A percentile compares a stretch with the other conserved stretches of the same genome.
These are phyloP conservation scores for Boletus edulis DNA, from an alignment of 768 basidiomycete genomes.

Conservation along the genomic window DNA sequence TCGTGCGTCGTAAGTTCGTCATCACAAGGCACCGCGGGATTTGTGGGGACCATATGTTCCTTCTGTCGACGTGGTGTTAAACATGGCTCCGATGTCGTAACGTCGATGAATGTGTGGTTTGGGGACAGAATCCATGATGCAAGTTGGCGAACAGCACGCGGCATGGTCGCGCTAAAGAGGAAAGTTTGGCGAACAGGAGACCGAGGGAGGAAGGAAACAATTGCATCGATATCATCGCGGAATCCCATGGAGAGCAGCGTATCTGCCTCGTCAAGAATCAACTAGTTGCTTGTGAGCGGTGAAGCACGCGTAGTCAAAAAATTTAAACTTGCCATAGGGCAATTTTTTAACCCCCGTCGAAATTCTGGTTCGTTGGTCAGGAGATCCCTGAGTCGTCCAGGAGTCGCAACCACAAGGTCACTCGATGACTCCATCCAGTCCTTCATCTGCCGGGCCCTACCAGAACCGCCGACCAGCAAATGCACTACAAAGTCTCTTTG, in stretches of 20 bases:
- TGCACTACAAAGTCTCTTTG: constrained; percentile 66
- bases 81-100: constrained; percentile 51
- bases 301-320: not conserved
- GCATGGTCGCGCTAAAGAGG: constrained; percentile 88
- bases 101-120: constrained; percentile 72
- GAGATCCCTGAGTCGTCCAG: constrained; percentile 81
- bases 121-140: constrained; percentile 56
- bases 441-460: constrained; percentile 62
- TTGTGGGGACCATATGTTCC: not conserved
- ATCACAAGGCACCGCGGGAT: not conserved
- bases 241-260: constrained; percentile 92
- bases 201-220: constrained; percentile 59
- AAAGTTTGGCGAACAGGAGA: constrained; percentile 79
- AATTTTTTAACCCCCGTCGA: constrained; percentile 46
- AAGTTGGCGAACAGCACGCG: constrained; percentile 66
- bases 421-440: constrained; percentile 61
- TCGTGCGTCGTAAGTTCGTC: constrained; percentile 52
- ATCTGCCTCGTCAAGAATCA: constrained; percentile 92
- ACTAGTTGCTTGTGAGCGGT: constrained; percentile 39
- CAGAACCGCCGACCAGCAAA: constrained; percentile 75
- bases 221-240: constrained; percentile 78
- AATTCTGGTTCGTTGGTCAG: constrained; percentile 59
- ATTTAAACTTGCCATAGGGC: constrained; percentile 52
- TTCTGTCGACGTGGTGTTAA: constrained; percentile 23
- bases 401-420: constrained; percentile 87